Evolutionary conservation across 2,329 filamentous ascomycete species (phyloP).

Genomic region (Pseudocercospora macadamiae): DNA sequence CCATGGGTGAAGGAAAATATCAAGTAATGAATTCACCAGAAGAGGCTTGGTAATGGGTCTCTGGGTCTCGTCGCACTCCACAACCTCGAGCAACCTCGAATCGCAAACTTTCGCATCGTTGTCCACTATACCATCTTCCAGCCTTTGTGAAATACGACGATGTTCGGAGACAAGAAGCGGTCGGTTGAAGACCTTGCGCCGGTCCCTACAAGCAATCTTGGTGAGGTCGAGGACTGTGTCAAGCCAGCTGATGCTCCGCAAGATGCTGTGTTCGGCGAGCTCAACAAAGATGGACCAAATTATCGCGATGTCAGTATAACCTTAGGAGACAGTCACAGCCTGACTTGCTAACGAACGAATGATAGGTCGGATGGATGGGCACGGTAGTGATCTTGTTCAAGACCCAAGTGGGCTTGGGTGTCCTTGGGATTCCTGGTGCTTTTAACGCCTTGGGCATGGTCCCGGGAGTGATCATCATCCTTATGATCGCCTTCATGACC

Average conservation of each 20-base stretch:
- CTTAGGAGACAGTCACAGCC: neutral
- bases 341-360: neutral
- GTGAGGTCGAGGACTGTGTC: slow-evolving; percentile 19
- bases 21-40: neutral
- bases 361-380: slow-evolving; percentile 44
- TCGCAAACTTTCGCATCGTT: neutral
- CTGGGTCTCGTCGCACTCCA: neutral
- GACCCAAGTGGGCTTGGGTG: slow-evolving; percentile 50
- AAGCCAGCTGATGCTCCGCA: slow-evolving; percentile 10
- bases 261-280: slow-evolving; percentile 26
- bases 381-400: slow-evolving; percentile 51
- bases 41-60: neutral
- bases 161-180: slow-evolving; percentile 18
- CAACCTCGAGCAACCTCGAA: neutral
- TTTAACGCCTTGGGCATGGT: slow-evolving; percentile 49
- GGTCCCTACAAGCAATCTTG: slow-evolving; percentile 19
- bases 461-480: slow-evolving; percentile 50
- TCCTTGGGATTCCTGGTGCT: slow-evolving; percentile 52
- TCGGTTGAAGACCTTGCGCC: slow-evolving; percentile 19
- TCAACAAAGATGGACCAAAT: slow-evolving; percentile 22
- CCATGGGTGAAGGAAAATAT: neutral
- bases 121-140: neutral
- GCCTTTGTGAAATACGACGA: too few species aligned
- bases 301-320: slow-evolving; percentile 31
- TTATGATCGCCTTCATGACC: slow-evolving; percentile 47